These are phyloP conservation scores for Saccharomycodes ludwigii DNA, from an alignment of 805 yeast species.

Conservation along the genomic window DNA sequence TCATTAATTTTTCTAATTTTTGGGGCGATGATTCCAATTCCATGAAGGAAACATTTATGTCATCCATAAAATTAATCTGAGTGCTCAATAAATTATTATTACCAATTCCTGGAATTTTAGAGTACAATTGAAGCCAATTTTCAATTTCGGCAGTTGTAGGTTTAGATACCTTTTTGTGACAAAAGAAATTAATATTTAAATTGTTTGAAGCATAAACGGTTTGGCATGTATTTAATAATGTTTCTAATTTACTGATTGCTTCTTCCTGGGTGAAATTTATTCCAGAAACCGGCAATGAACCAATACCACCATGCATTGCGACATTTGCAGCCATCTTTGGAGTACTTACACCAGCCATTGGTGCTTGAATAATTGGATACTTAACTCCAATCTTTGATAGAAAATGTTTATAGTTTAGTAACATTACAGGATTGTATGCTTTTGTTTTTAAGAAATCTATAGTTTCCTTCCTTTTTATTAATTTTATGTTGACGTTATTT, in stretches of 20 bases:
- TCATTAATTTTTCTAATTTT: no score
- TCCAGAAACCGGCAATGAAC: slow-evolving; percentile 27
- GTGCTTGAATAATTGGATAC: slow-evolving; percentile 40
- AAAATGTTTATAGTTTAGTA: no score
- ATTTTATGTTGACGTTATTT: no score
- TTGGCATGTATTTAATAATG: slow-evolving; percentile 5
- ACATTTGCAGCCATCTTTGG: slow-evolving; percentile 32
- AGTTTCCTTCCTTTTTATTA: no score
- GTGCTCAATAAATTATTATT: no score
- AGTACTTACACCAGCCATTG: slow-evolving; percentile 48
- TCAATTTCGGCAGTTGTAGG: slow-evolving; percentile 8
- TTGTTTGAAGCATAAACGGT: slow-evolving; percentile 3
- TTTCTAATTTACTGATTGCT: slow-evolving; percentile 11
- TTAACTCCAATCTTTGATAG: slow-evolving; percentile 19
- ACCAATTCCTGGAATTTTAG: slow-evolving; percentile 2
- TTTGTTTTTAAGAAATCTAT: no score
- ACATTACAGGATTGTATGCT: no score
- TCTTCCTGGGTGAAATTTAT: slow-evolving; percentile 15
- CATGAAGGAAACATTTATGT: slow-evolving; percentile 11
- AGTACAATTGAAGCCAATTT: slow-evolving; percentile 15
- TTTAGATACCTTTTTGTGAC: slow-evolving; percentile 23
- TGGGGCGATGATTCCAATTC: no score
- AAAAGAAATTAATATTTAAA: slow-evolving; percentile 37
- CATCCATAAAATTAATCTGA: no score
- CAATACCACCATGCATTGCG: slow-evolving; percentile 35